Evolutionary conservation across 345 rosid genomes (phyloP), one percentile per base, ranked within the genome.

Genomic region (Litchi chinensis): DNA sequence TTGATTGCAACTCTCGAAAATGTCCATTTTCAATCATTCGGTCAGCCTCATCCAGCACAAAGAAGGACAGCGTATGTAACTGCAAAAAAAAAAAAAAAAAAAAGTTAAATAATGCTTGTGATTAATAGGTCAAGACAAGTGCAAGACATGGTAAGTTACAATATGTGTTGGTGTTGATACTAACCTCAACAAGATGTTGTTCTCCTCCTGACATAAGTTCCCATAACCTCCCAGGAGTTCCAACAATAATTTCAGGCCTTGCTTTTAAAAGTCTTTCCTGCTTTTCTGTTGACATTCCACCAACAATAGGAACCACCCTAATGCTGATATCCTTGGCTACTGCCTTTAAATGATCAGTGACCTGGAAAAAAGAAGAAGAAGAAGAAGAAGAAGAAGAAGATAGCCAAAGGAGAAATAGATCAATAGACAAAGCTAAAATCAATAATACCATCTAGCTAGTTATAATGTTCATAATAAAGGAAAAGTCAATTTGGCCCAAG

Each of bases 1-100:
- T 94, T 71, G 98, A 91, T 88, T 94, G 99, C 87, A 96, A 83
- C 87, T 96, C 99, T 37, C 86, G 92, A 82, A 93, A 96, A 87
- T 93, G 99, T 63, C 98, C 99, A 75, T 82, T 90, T 86, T 96
- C 98, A 76, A 93, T 88, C 99, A 96, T 96, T 82, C 97, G 88
- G 81, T 94, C 99, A 77, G 98, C 98, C 89, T 93, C 99, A 83
- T 96, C 99, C 91, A 96, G 85, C 83, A 93, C 98, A 83, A 94
- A 96, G 86, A 96, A 96, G 32, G 99, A 96, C 74, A 96, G 82
- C 10, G 88, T 90, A 87, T 93, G 99, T 72, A 96, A 77, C 99
- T 96, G 97, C 37, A 32, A 32, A 32, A 32, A 32, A 32, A 1
- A 32, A 32, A 32, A 1, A 32, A 32, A 32, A 28, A 28, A 28